A percentile compares a stretch with the other conserved stretches of the same genome.
These are phyloP conservation scores for Rhizophora mangle DNA, from an alignment of 345 rosid species.

Conservation along the genomic window DNA sequence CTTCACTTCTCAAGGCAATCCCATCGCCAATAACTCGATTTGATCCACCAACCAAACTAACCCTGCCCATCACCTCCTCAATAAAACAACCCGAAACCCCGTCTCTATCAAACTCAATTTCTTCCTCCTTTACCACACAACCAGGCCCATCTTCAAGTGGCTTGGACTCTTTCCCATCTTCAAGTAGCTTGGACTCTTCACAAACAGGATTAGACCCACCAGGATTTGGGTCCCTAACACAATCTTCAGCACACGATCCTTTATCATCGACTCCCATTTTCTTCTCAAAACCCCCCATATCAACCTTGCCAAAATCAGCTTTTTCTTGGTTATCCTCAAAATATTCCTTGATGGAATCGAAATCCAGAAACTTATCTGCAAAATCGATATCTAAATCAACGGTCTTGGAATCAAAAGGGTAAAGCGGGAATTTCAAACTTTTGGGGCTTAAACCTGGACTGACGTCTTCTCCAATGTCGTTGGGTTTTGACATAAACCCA, in stretches of 20 bases:
- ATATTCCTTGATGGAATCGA: conserved; percentile 53
- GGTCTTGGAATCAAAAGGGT: conserved; percentile 29
- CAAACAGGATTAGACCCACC: conserved; percentile 19
- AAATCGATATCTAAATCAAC: conserved; percentile 21
- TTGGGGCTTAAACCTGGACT: conserved; percentile 34
- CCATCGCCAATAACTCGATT: not conserved
- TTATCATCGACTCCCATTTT: conserved; percentile 31
- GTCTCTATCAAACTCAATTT: conserved; percentile 30
- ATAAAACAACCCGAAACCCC: conserved; percentile 37
- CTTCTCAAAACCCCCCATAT: conserved; percentile 32
- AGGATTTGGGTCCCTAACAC: conserved; percentile 4
- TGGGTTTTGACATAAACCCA: conserved; percentile 37
- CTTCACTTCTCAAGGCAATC: not conserved
- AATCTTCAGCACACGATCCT: conserved; percentile 14
- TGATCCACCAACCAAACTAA: conserved; percentile 28
- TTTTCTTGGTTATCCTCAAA: conserved; percentile 34
- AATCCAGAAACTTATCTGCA: conserved; percentile 59
- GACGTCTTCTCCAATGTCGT: conserved; percentile 25
- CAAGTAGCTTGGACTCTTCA: conserved; percentile 20
- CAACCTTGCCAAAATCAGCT: conserved; percentile 32
- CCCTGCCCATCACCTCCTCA: conserved; percentile 46
- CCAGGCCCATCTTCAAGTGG: conserved; percentile 21
- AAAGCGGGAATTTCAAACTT: conserved; percentile 27
- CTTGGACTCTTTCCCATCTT: conserved; percentile 18
- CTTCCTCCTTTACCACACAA: conserved; percentile 25